Evolutionary conservation across 2,329 filamentous ascomycete genomes (phyloP).

Genomic region (Pestalotiopsis sp.): DNA sequence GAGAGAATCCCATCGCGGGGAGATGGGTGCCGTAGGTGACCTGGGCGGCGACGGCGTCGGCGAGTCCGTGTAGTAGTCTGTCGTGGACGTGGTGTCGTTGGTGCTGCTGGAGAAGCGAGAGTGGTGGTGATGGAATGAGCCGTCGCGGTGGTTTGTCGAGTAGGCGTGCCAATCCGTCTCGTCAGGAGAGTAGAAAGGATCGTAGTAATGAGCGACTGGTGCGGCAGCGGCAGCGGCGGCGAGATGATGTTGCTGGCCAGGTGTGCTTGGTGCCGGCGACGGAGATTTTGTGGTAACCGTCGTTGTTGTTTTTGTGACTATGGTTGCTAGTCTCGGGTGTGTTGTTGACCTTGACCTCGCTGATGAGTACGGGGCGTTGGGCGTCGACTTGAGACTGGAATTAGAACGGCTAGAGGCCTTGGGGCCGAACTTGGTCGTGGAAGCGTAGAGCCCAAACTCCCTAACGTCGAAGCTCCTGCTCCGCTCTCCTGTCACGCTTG

Average conservation of each 20-base stretch:
- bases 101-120: slow-evolving; percentile 7
- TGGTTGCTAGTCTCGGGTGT: slow-evolving; percentile 16
- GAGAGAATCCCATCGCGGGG: slow-evolving; percentile 51
- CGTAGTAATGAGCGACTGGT: neutral
- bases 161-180: neutral
- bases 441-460: slow-evolving; percentile 26
- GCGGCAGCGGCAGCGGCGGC: neutral
- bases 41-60: slow-evolving; percentile 36
- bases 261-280: slow-evolving; percentile 10
- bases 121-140: slow-evolving; percentile 18
- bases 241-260: neutral
- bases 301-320: slow-evolving; percentile 12
- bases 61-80: slow-evolving; percentile 17
- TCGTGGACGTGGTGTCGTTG: neutral
- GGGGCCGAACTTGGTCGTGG: slow-evolving; percentile 10
- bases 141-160: slow-evolving; percentile 9
- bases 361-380: neutral
- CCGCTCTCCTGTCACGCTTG: slow-evolving; percentile 28
- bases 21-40: slow-evolving; percentile 35
- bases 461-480: slow-evolving; percentile 28
- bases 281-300: slow-evolving; percentile 17
- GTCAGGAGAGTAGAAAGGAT: slow-evolving; percentile 13
- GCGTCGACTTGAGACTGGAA: neutral
- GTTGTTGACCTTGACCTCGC: neutral
- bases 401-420: neutral